phyloP scores from a whole-genome alignment of 129 eudicot genomes.

The Pseudognaphalium luteoalbum region DNA sequence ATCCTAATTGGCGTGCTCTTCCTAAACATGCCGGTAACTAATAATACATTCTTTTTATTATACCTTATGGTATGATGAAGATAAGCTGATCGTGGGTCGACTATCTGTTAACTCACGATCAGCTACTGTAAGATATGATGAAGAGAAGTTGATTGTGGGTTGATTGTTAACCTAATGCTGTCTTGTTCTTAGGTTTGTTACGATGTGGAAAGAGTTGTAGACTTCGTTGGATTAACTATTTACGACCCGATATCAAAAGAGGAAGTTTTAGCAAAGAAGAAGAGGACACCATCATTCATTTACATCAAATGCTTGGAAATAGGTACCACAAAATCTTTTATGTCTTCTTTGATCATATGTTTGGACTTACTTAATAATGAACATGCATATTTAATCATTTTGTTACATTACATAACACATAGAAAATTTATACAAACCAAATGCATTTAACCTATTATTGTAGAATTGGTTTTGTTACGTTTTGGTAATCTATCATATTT shows the following conservation, averaged over 20 bases:
- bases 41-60: neutral
- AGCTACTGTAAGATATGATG: too few species aligned
- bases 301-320: constrained; percentile 55
- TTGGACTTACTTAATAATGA: too few species aligned
- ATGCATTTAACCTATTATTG: neutral
- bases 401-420: neutral
- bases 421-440: neutral
- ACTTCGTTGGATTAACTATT: constrained; percentile 51
- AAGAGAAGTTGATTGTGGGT: neutral
- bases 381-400: neutral
- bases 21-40: constrained; percentile 77
- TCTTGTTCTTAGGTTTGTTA: constrained; percentile 39
- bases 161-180: neutral
- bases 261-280: constrained; percentile 55
- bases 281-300: constrained; percentile 48
- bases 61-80: too few species aligned
- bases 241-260: constrained; percentile 55
- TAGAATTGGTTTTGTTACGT: neutral
- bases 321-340: constrained; percentile 25
- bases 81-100: too few species aligned
- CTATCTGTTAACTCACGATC: too few species aligned
- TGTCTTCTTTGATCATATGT: too few species aligned
- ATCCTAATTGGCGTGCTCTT: constrained; percentile 82
- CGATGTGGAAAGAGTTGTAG: constrained; percentile 64
- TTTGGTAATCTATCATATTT: neutral